Evolutionary conservation across 1,284 basidiomycete species (phyloP).

Genomic region (Tranzscheliella williamsii): DNA sequence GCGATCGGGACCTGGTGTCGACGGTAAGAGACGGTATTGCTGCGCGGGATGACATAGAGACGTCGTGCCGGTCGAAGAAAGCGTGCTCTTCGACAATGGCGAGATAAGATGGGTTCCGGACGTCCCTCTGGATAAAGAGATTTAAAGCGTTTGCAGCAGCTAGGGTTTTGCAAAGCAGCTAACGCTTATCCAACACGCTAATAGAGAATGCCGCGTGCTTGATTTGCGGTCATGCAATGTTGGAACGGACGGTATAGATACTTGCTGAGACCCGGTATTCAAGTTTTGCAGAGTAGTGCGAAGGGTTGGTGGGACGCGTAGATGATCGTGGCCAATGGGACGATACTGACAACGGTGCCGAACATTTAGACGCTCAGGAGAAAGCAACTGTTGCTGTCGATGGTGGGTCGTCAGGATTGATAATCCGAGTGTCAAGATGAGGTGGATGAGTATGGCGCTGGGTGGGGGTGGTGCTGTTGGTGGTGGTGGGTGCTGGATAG

Average conservation of each 20-base stretch:
- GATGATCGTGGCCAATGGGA: slow-evolving; percentile 38
- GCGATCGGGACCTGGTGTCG: slow-evolving; percentile 5
- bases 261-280: slow-evolving; percentile 1
- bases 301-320: slow-evolving; percentile 1
- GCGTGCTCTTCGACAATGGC: not conserved
- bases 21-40: slow-evolving; percentile 1
- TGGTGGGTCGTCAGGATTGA: no score
- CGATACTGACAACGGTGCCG: slow-evolving; percentile 16
- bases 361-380: no score
- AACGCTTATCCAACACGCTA: no score
- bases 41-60: not conserved
- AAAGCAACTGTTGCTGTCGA: no score
- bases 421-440: no score
- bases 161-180: not conserved
- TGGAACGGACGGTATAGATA: not conserved
- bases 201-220: no score
- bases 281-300: slow-evolving; percentile 29
- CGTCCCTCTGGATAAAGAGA: not conserved
- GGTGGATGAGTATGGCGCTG: not conserved
- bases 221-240: no score
- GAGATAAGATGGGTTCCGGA: not conserved
- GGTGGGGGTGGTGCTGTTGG: not conserved
- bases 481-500: not conserved
- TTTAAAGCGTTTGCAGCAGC: not conserved
- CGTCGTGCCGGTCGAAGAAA: not conserved